Conservation (phyloP, 129 eudicot species). For the Saposhnikovia divaricata region DNA sequence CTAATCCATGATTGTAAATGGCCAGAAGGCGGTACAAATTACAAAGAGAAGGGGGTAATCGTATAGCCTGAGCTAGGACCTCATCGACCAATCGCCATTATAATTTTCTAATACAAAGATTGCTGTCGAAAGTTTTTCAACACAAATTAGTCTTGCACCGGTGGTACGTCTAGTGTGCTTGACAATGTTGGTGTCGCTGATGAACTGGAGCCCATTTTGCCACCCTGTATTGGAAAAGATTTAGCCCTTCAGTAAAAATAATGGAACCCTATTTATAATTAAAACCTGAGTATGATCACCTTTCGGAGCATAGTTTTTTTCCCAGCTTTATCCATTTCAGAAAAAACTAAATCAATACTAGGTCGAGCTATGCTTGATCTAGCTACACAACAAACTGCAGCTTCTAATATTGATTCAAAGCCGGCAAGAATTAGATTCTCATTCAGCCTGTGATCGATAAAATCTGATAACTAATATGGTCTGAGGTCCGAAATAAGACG, state of each 20-base stretch:
- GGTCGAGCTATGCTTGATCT: slow-evolving; percentile 64
- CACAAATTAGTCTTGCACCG: background rate
- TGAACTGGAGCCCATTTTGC: background rate
- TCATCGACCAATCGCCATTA: too few species aligned
- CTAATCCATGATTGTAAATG: too few species aligned
- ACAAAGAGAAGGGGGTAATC: too few species aligned
- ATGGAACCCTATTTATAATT: background rate
- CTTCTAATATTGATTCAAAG: slow-evolving; percentile 45
- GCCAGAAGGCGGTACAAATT: too few species aligned
- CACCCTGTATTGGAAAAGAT: background rate
- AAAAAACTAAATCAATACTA: slow-evolving; percentile 39
- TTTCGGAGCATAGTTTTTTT: slow-evolving; percentile 42
- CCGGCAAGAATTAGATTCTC: slow-evolving; percentile 48
- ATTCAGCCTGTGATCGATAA: slow-evolving; percentile 52
- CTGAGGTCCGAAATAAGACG: too few species aligned
- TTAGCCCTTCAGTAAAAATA: background rate
- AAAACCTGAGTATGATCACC: slow-evolving; percentile 14
- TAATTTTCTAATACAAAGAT: too few species aligned
- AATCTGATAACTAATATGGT: slow-evolving; percentile 23
- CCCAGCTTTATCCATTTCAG: slow-evolving; percentile 66
- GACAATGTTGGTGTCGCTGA: background rate
- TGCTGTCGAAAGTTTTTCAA: too few species aligned
- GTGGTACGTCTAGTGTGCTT: background rate
- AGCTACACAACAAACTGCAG: slow-evolving; percentile 45
- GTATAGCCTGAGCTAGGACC: too few species aligned